phyloP scores from a whole-genome alignment of 2,329 filamentous ascomycete genomes.

The Sporothrix luriei region DNA sequence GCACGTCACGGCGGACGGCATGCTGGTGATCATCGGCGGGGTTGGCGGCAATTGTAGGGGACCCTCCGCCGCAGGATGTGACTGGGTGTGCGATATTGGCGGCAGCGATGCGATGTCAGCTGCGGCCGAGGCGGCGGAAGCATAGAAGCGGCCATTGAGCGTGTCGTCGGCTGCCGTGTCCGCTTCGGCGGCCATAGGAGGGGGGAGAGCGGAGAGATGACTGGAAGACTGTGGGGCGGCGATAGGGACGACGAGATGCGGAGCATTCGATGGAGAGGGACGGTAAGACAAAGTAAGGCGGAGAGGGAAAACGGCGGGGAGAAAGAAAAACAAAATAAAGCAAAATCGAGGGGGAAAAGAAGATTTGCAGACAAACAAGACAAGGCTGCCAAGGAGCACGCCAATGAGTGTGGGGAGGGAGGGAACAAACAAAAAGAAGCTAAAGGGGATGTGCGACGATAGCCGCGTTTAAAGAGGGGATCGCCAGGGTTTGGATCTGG shows the following conservation, averaged over 20 bases:
- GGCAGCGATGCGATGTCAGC: constrained; percentile 9
- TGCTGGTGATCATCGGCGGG: constrained; percentile 30
- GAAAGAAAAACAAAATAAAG: neutral
- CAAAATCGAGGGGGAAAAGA: neutral
- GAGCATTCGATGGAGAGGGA: neutral
- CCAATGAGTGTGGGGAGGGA: constrained; percentile 27
- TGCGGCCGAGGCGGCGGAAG: constrained; percentile 4
- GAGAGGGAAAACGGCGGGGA: neutral
- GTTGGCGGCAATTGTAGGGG: constrained; percentile 2
- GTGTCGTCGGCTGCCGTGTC: constrained; percentile 28
- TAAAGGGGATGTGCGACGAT: constrained; percentile 23
- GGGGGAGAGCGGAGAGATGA: neutral
- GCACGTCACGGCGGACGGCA: constrained; percentile 40
- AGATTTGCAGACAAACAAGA: constrained; percentile 17
- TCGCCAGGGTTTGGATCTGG: neutral
- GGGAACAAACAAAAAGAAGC: constrained; percentile 1
- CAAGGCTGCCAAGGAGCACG: constrained; percentile 29
- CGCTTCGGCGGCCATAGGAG: constrained; percentile 33
- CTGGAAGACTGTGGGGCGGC: neutral
- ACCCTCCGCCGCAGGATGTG: neutral
- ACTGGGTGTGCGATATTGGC: neutral
- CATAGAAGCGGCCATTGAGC: constrained; percentile 24
- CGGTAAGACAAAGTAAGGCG: neutral
- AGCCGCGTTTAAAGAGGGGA: constrained; percentile 25
- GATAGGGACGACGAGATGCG: neutral